Base-by-base conservation (phyloP, 192 early-diverging fungal genomes). In the Linnemannia exigua region DNA sequence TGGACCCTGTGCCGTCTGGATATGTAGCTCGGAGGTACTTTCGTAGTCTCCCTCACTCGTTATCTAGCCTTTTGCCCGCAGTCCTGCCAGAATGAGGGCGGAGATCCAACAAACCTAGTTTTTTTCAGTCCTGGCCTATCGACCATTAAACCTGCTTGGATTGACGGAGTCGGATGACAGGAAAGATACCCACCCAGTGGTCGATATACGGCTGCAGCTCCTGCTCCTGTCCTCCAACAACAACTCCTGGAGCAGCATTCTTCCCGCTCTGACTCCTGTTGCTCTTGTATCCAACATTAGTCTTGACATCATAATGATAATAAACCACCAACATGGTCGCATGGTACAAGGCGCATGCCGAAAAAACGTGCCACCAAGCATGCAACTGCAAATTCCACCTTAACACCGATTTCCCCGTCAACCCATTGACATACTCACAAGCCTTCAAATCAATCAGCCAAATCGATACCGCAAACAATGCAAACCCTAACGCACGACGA, bases 351-450 rank as follows among this genome's bases (percentile, higher is more conserved):
- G 80, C 80, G 37, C 41, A 33, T 11, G 73, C 74, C 14, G 80
- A 81, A 19, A 93, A 80, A 9, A 92, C 86, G 77, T 93, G 92
- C 92, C 92, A 93, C 90, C 90, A 90, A 17, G 92, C 92, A 74
- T 93, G 92, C 17, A 93, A 85, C 81, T 93, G 92, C 47, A 89
- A 52, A 63, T 93, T 93, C 50, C 47, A 81, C 22, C 51, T 71
- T 38, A 81, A 68, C 22, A 75, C 15, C 5, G 80, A 81, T 47
- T 17, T 69, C 3, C 68, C 19, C 35, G 72, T 48, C 14, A 81
- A 44, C 8, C 80, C 80, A 52, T 81, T 81, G 11, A 81, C 74
- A 58, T 48, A 84, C 74, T 87, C 85, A 47, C 85, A 87, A 3
- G 77, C 63, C 19, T 76, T 46, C 31, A 81, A 67, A 70, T 87